These are phyloP conservation scores for Paraglomus brasilianum DNA, from an alignment of 192 early-diverging fungal species.

Conservation along the genomic window DNA sequence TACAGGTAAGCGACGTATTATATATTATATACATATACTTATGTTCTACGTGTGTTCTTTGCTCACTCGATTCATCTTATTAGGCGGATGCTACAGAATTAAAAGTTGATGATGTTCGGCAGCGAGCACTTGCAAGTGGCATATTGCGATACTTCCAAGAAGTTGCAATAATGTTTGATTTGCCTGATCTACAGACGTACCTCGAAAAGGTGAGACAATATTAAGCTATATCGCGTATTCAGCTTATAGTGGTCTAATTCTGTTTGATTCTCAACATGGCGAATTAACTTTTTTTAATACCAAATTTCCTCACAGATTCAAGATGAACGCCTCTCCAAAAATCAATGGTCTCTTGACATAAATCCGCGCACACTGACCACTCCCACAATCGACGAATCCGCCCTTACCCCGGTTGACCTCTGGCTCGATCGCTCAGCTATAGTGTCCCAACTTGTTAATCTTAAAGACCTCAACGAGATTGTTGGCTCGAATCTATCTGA, in stretches of 20 bases:
- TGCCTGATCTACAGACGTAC: conserved; percentile 24
- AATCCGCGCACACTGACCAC: not conserved
- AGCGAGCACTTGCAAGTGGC: conserved; percentile 21
- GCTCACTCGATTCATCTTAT: not conserved
- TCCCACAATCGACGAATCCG: conserved; percentile 1
- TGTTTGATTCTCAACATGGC: not conserved
- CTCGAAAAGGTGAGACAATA: conserved; percentile 2
- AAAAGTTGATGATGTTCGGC: not conserved
- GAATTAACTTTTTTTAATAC: not conserved
- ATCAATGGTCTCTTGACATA: conserved; percentile 26
- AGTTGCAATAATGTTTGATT: conserved; percentile 13
- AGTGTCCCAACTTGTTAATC: conserved; percentile 9
- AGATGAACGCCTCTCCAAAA: conserved; percentile 17
- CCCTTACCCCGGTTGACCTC: conserved; percentile 22
- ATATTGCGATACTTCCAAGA: conserved; percentile 22
- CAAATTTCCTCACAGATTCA: conserved; percentile 1
- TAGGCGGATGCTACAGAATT: conserved; percentile 23
- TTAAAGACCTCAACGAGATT: conserved; percentile 9
- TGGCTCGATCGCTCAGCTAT: conserved; percentile 28
- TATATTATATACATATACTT: conserved; percentile 27
- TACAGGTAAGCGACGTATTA: conserved; percentile 44
- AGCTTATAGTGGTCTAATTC: not conserved
- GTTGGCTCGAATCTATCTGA: conserved; percentile 4
- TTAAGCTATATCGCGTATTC: no score
- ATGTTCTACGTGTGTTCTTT: not conserved